A percentile compares a stretch with the other conserved stretches of the same genome.
Evolutionary conservation across 2,329 filamentous ascomycete genomes (phyloP).

Genomic region (Capronia americana): DNA sequence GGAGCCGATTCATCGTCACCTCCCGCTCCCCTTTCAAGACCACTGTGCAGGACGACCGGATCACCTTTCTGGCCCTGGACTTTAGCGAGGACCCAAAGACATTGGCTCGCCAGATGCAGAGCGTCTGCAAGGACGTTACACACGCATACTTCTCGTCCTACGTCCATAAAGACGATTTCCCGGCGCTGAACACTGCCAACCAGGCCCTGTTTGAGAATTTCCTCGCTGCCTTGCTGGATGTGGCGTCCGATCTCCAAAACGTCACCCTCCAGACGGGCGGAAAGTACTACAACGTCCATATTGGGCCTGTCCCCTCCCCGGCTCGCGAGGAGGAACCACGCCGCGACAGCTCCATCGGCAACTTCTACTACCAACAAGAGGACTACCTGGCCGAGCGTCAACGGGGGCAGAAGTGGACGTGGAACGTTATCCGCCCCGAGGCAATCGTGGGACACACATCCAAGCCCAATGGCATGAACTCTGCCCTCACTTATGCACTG

Average conservation of each 20-base stretch:
- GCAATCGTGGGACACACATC: conserved; percentile 38
- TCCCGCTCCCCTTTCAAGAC: neutral
- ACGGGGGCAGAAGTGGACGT: conserved; percentile 39
- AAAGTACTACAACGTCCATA: conserved; percentile 43
- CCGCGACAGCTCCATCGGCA: conserved; percentile 35
- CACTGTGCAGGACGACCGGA: neutral
- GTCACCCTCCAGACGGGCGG: conserved; percentile 40
- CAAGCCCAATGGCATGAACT: conserved; percentile 40
- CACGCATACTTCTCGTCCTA: conserved; percentile 47
- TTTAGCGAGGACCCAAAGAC: neutral
- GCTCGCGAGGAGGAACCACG: conserved; percentile 38
- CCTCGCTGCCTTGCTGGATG: conserved; percentile 39
- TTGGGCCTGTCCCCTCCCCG: conserved; percentile 41
- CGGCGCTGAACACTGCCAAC: conserved; percentile 40
- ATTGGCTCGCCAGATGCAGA: neutral
- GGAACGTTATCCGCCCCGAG: conserved; percentile 43
- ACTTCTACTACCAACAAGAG: conserved; percentile 38
- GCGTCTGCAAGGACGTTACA: conserved; percentile 40
- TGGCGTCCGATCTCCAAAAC: conserved; percentile 39
- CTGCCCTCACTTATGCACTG: conserved; percentile 41
- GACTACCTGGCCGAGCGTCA: conserved; percentile 37
- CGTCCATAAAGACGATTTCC: conserved; percentile 44
- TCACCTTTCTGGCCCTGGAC: neutral
- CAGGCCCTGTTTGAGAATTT: conserved; percentile 45
- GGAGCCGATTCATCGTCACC: conserved; percentile 1